phyloP scores from a whole-genome alignment of 805 yeast genomes.

The Candida easanensis region DNA sequence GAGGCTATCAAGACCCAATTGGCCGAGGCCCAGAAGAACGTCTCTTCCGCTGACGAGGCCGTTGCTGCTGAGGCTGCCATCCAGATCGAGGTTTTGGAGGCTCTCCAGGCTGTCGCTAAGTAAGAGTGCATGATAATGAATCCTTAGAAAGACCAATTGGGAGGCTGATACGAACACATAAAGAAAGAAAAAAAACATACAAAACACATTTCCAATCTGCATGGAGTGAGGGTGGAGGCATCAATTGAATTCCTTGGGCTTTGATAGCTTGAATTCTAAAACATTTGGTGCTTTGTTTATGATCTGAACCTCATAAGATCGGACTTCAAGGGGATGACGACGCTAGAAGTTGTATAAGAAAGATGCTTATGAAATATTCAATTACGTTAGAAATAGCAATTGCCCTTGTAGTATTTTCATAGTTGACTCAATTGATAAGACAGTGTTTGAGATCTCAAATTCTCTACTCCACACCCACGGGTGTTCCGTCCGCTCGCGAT shows the following conservation, averaged over 20 bases:
- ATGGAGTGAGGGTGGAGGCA: neutral
- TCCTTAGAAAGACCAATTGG: neutral
- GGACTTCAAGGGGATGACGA: neutral
- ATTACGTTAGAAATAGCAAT: neutral
- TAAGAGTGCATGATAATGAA: constrained; percentile 30
- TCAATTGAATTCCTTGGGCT: neutral
- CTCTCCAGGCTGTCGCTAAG: constrained; percentile 79
- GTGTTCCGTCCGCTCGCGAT: too few species aligned
- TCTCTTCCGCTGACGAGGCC: constrained; percentile 77
- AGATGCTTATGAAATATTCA: constrained; percentile 4
- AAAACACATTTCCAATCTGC: neutral
- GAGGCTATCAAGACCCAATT: constrained; percentile 76
- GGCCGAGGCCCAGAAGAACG: constrained; percentile 92
- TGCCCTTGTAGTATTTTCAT: too few species aligned
- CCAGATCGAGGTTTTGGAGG: constrained; percentile 95
- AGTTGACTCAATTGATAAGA: too few species aligned
- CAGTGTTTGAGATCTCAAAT: too few species aligned
- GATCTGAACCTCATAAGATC: neutral
- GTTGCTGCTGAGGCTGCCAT: constrained; percentile 93
- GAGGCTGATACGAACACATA: neutral
- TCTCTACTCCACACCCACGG: too few species aligned
- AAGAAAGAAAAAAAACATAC: neutral
- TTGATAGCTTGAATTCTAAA: neutral
- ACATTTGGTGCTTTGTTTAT: neutral
- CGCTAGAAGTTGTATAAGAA: constrained; percentile 1